Evolutionary conservation across 2,329 filamentous ascomycete genomes (phyloP).

Genomic region (Colletotrichum cuscutae): DNA sequence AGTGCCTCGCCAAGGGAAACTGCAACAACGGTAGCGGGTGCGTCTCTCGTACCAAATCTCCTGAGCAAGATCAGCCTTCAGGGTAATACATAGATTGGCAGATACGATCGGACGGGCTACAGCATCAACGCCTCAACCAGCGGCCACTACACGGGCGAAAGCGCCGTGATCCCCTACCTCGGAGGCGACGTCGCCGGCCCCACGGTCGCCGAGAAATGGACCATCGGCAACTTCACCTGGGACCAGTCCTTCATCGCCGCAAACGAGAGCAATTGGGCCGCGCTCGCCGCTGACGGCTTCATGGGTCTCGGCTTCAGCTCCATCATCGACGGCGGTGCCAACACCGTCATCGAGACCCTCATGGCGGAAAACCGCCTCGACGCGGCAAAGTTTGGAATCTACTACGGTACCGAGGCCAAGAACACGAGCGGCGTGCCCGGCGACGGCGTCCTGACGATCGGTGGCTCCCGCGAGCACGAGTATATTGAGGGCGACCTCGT

Average conservation of each 20-base stretch:
- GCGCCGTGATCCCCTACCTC: slow-evolving; percentile 43
- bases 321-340: slow-evolving; percentile 43
- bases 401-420: slow-evolving; percentile 38
- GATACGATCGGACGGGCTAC: slow-evolving; percentile 43
- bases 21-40: slow-evolving; percentile 41
- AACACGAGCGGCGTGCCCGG: slow-evolving; percentile 32
- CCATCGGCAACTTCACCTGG: slow-evolving; percentile 37
- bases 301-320: slow-evolving; percentile 46
- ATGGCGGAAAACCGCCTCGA: slow-evolving; percentile 43
- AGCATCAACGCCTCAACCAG: slow-evolving; percentile 41
- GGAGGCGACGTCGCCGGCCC: slow-evolving; percentile 41
- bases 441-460: slow-evolving; percentile 44
- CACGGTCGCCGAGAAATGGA: slow-evolving; percentile 42
- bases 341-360: slow-evolving; percentile 46
- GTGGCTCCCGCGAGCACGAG: slow-evolving; percentile 44
- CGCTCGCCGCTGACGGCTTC: slow-evolving; percentile 46
- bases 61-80: not conserved
- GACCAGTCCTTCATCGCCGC: slow-evolving; percentile 43
- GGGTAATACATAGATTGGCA: not conserved
- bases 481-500: slow-evolving; percentile 38
- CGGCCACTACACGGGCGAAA: slow-evolving; percentile 21
- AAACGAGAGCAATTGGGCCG: slow-evolving; percentile 42
- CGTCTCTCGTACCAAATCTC: not conserved
- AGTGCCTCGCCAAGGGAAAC: slow-evolving; percentile 35
- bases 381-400: slow-evolving; percentile 45